A percentile compares a stretch with the other conserved stretches of the same genome.
These are phyloP conservation scores for Ulmus americana DNA, from an alignment of 331 rosid genomes.

Conservation along the genomic window DNA sequence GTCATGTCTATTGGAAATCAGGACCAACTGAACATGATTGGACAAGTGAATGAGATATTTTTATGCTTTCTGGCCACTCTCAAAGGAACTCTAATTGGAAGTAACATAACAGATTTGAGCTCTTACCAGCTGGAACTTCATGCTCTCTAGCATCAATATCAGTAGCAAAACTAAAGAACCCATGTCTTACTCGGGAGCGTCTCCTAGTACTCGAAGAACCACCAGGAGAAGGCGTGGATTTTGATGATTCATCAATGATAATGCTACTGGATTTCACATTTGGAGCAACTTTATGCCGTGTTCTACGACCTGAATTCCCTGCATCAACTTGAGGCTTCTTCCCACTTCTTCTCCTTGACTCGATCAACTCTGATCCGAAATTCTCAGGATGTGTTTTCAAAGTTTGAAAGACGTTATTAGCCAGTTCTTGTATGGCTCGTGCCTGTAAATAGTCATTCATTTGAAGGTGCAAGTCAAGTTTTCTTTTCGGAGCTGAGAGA, in stretches of 20 bases:
- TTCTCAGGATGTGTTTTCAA: conserved; percentile 43
- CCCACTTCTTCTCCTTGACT: conserved; percentile 31
- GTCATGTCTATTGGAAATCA: neutral
- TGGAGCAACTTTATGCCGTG: conserved; percentile 14
- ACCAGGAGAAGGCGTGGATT: conserved; percentile 20
- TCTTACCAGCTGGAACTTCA: conserved; percentile 32
- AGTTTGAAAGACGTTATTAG: conserved; percentile 43
- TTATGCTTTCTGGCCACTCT: neutral
- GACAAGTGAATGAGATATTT: neutral
- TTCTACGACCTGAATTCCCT: conserved; percentile 23
- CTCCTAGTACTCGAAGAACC: conserved; percentile 24
- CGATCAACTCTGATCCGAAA: conserved; percentile 44
- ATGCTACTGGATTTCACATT: conserved; percentile 26
- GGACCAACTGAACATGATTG: neutral
- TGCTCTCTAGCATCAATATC: conserved; percentile 20
- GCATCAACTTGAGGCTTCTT: conserved; percentile 34
- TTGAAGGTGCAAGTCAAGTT: conserved; percentile 9
- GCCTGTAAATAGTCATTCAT: conserved; percentile 40
- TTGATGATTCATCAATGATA: conserved; percentile 16
- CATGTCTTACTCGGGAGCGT: conserved; percentile 17
- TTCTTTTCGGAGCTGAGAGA: neutral
- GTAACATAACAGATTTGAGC: neutral
- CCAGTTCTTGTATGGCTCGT: conserved; percentile 44
- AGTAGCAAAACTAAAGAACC: conserved; percentile 18
- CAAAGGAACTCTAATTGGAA: neutral